Conservation (phyloP, 2,329 filamentous ascomycete genomes). For the Lachnellula cervina region DNA sequence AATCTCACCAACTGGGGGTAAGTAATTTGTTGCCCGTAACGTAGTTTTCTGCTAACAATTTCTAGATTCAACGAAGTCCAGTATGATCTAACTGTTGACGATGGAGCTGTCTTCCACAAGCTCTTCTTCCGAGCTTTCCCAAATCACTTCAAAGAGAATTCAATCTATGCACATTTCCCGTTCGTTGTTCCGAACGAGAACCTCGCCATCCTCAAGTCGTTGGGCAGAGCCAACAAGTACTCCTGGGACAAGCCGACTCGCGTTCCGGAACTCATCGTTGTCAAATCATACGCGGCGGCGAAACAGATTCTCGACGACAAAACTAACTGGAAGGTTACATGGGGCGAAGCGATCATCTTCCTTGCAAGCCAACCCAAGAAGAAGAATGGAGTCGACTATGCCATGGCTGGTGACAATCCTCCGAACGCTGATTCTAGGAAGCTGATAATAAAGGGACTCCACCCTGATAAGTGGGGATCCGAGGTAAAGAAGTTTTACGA, state of each 20-base stretch:
- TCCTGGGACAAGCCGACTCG: constrained; percentile 59
- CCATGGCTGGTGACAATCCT: constrained; percentile 48
- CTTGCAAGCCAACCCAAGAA: constrained; percentile 51
- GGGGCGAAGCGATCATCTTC: constrained; percentile 58
- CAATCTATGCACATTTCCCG: constrained; percentile 59
- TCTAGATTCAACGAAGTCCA: constrained; percentile 49
- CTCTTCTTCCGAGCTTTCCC: constrained; percentile 76
- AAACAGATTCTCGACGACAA: constrained; percentile 56
- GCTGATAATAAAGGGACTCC: constrained; percentile 53
- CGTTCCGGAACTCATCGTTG: constrained; percentile 46
- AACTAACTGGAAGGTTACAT: constrained; percentile 58
- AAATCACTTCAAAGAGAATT: constrained; percentile 70
- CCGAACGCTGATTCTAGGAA: constrained; percentile 47
- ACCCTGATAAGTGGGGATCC: constrained; percentile 55
- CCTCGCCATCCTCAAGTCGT: constrained; percentile 60
- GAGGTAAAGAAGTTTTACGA: constrained; percentile 65
- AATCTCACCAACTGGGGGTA: constrained; percentile 80
- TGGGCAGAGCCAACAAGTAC: constrained; percentile 65
- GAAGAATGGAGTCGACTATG: constrained; percentile 52
- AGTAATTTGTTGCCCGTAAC: constrained; percentile 33
- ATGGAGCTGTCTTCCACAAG: constrained; percentile 83
- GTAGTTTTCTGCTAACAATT: constrained; percentile 23
- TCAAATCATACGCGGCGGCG: constrained; percentile 57
- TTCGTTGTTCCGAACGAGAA: constrained; percentile 69
- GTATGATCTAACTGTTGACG: constrained; percentile 68